Conservation (phyloP, 2,329 filamentous ascomycete genomes). For the Lecanoromycetidae sp. region DNA sequence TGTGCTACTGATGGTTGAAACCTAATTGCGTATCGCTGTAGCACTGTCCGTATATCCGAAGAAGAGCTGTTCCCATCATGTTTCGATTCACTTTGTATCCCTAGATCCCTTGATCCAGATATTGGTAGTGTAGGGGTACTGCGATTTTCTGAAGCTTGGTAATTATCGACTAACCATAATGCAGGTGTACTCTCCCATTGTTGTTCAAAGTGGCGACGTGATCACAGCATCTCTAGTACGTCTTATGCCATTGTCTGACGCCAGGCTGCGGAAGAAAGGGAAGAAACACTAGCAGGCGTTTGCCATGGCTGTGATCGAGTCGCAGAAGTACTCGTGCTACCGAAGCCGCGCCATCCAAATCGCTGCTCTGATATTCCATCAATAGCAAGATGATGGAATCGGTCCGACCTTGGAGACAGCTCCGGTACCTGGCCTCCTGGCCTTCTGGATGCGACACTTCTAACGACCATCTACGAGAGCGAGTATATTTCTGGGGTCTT, state of each 20-base stretch:
- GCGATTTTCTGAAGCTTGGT: neutral
- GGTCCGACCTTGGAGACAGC: no score
- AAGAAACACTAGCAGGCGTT: neutral
- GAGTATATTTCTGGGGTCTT: neutral
- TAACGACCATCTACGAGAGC: neutral
- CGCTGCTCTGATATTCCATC: constrained; percentile 16
- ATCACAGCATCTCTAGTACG: neutral
- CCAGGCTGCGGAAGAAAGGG: neutral
- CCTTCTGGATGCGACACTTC: neutral
- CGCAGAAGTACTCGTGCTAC: constrained; percentile 23
- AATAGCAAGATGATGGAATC: neutral
- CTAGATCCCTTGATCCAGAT: neutral
- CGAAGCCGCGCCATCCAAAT: constrained; percentile 23
- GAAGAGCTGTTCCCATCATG: neutral
- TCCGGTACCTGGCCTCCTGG: no score
- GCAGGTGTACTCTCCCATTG: neutral
- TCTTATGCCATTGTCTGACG: neutral
- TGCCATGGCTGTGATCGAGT: constrained; percentile 15
- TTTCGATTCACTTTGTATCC: neutral
- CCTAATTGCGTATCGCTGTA: neutral
- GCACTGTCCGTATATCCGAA: neutral
- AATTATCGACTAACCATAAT: neutral
- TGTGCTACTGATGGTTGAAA: neutral
- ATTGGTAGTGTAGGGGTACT: neutral
- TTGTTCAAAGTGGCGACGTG: neutral